phyloP scores from a whole-genome alignment of 192 early-diverging fungal genomes.

The Mortierella antarctica region DNA sequence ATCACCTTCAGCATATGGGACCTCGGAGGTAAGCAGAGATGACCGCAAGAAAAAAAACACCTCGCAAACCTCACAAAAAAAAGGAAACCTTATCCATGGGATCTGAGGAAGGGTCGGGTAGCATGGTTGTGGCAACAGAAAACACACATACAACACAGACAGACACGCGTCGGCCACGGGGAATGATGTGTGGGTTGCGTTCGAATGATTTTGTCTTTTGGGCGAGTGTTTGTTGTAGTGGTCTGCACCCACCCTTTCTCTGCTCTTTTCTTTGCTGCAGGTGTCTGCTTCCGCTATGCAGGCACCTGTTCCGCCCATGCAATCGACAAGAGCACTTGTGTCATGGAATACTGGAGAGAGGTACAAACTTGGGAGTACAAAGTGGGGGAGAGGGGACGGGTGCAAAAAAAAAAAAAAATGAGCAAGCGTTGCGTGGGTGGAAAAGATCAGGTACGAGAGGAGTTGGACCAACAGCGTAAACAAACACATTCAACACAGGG shows the following conservation, averaged over 20 bases:
- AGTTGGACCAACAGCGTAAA: not conserved
- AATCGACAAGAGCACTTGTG: not conserved
- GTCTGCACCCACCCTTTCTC: no score
- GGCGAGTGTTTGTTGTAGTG: no score
- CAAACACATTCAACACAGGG: not conserved
- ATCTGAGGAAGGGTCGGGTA: not conserved
- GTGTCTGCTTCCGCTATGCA: no score
- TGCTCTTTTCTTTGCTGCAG: no score
- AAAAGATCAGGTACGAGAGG: no score
- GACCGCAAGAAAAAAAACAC: not conserved
- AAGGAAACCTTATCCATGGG: not conserved
- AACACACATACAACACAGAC: not conserved
- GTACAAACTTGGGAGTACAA: not conserved
- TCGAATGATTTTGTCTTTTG: no score
- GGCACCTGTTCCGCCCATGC: no score
- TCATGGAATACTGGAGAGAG: constrained; percentile 5
- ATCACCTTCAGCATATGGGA: constrained; percentile 99
- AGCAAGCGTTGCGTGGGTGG: not conserved
- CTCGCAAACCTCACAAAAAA: constrained; percentile 1
- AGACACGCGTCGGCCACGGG: no score
- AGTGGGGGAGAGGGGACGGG: not conserved
- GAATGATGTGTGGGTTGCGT: no score
- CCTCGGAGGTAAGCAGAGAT: constrained; percentile 77
- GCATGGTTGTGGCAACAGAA: constrained; percentile 1
- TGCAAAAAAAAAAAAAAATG: not conserved